Evolutionary conservation across 1,139 yeast species (phyloP).

Genomic region (Nakaseomyces sp.): DNA sequence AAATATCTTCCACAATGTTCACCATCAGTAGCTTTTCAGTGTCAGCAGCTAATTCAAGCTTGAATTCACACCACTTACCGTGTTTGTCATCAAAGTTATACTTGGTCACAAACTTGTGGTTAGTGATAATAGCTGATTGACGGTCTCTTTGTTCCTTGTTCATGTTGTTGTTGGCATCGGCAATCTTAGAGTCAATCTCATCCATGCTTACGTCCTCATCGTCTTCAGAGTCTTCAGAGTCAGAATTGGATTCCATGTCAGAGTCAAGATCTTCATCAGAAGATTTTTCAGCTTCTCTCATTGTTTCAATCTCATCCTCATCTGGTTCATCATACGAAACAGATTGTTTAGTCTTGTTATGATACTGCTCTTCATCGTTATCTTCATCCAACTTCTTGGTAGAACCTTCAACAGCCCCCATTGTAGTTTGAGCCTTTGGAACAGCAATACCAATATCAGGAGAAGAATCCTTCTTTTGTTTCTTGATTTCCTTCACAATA

Average conservation of each 20-base stretch:
- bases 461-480: conserved; percentile 54
- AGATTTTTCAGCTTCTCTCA: conserved; percentile 71
- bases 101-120: conserved; percentile 62
- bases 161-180: conserved; percentile 34
- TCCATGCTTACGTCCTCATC: conserved; percentile 34
- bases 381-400: conserved; percentile 41
- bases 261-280: conserved; percentile 49
- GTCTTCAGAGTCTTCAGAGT: conserved; percentile 31
- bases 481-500: conserved; percentile 72
- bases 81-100: conserved; percentile 82
- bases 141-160: conserved; percentile 67
- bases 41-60: conserved; percentile 72
- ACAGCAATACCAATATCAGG: conserved; percentile 70
- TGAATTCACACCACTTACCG: conserved; percentile 92
- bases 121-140: conserved; percentile 68
- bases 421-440: conserved; percentile 45
- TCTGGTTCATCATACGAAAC: conserved; percentile 93
- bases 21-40: conserved; percentile 96
- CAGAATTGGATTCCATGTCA: conserved; percentile 36
- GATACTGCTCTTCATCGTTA: conserved; percentile 59
- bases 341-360: conserved; percentile 64
- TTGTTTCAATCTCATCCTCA: conserved; percentile 82
- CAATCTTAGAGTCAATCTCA: conserved; percentile 24
- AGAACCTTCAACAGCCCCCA: conserved; percentile 34
- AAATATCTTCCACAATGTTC: conserved; percentile 85